These are phyloP conservation scores for Lentinula edodes DNA, from an alignment of 768 basidiomycete genomes.

Conservation along the genomic window DNA sequence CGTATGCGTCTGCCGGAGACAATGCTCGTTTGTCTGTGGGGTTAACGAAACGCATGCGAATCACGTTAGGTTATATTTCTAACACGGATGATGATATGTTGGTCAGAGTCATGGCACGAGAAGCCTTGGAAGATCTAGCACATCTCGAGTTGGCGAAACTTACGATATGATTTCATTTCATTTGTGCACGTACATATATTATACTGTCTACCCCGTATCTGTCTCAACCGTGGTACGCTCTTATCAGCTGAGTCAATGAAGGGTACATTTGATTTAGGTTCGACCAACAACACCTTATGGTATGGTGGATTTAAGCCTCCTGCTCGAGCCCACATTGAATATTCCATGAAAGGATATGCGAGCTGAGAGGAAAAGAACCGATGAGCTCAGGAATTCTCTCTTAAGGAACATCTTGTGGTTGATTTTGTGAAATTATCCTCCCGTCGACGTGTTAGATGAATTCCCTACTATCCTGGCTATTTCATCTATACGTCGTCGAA, in stretches of 20 bases:
- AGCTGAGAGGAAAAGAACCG: constrained; percentile 21
- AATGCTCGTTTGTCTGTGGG: constrained; percentile 25
- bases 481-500: constrained; percentile 70
- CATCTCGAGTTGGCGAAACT: constrained; percentile 43
- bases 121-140: constrained; percentile 51
- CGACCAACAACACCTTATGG: neutral
- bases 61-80: constrained; percentile 64
- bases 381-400: neutral
- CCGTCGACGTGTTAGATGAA: constrained; percentile 19
- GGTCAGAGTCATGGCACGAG: constrained; percentile 72
- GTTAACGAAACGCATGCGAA: constrained; percentile 44
- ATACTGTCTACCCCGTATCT: constrained; percentile 82
- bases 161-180: constrained; percentile 23
- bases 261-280: constrained; percentile 61
- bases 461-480: constrained; percentile 58
- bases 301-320: neutral
- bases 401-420: too few relatives aligned
- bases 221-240: constrained; percentile 71
- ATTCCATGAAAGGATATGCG: constrained; percentile 13
- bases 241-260: constrained; percentile 79
- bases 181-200: neutral
- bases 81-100: constrained; percentile 68
- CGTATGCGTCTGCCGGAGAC: constrained; percentile 8
- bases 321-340: constrained; percentile 8
- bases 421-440: constrained; percentile 5